Evolutionary conservation across 352 stramenopile species (phyloP).

Genomic region (Hyaloperonospora brassicae): DNA sequence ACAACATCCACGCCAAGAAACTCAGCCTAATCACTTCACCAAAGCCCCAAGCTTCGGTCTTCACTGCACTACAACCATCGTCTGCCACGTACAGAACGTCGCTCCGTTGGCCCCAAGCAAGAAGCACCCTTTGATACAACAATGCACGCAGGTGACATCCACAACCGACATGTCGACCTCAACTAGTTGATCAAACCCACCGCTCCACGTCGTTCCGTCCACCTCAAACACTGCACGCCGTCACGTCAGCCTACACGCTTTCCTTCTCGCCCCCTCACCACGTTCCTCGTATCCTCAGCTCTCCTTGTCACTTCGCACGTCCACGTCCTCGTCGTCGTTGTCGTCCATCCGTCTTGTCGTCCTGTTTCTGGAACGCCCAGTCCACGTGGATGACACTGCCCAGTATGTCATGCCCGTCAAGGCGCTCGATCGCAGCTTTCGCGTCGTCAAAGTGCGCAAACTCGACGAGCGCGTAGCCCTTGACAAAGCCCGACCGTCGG

Average conservation of each 20-base stretch:
- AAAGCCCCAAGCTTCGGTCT: no score
- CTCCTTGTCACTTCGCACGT: constrained; percentile 17
- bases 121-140: no score
- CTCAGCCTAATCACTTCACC: no score
- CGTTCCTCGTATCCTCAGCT: constrained; percentile 1
- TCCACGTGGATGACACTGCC: constrained; percentile 86
- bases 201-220: no score
- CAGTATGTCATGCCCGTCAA: constrained; percentile 90
- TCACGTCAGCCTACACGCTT: neutral
- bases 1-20: no score
- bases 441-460: constrained; percentile 89
- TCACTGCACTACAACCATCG: no score
- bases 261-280: neutral
- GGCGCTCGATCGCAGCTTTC: constrained; percentile 84
- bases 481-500: constrained; percentile 91
- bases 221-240: no score
- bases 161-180: no score
- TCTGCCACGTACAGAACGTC: no score
- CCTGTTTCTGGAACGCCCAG: constrained; percentile 88
- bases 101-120: no score
- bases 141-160: no score
- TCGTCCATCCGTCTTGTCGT: constrained; percentile 24
- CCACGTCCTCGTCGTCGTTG: constrained; percentile 36
- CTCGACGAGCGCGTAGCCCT: constrained; percentile 93
- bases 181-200: no score